Evolutionary conservation across 139 green algal genomes (phyloP).

Genomic region (Micractinium conductrix): DNA sequence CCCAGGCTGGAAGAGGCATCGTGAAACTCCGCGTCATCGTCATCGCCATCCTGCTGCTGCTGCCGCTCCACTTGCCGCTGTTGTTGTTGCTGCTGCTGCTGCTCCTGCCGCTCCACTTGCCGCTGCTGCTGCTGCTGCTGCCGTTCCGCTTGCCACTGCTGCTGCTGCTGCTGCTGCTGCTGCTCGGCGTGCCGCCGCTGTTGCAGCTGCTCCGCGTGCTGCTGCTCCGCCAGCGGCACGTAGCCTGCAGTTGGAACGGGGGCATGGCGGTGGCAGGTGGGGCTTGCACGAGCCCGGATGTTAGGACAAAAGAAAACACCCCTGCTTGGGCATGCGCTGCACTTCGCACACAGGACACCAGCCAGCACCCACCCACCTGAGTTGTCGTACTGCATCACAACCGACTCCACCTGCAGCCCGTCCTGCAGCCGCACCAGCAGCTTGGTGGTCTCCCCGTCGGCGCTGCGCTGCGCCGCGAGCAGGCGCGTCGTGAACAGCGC

Average conservation of each 20-base stretch:
- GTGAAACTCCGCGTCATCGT: conserved; percentile 2
- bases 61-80: neutral
- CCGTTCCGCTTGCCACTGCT: neutral
- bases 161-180: neutral
- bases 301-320: neutral
- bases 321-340: no score
- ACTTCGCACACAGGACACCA: no score
- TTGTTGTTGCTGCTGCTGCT: no score
- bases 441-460: conserved; percentile 83
- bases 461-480: conserved; percentile 55
- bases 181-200: neutral
- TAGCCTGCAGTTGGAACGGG: conserved; percentile 1
- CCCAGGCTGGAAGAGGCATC: conserved; percentile 13
- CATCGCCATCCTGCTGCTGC: neutral
- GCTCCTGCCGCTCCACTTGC: no score
- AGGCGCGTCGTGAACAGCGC: conserved; percentile 61
- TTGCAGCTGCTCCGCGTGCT: conserved; percentile 2
- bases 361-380: conserved; percentile 36
- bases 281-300: no score
- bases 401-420: conserved; percentile 88
- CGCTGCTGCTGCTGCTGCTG: neutral
- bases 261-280: no score
- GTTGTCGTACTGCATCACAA: conserved; percentile 91
- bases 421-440: conserved; percentile 92
- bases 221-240: neutral